Conservation (phyloP, 2,329 filamentous ascomycete genomes). For the Graphilbum fragrans region DNA sequence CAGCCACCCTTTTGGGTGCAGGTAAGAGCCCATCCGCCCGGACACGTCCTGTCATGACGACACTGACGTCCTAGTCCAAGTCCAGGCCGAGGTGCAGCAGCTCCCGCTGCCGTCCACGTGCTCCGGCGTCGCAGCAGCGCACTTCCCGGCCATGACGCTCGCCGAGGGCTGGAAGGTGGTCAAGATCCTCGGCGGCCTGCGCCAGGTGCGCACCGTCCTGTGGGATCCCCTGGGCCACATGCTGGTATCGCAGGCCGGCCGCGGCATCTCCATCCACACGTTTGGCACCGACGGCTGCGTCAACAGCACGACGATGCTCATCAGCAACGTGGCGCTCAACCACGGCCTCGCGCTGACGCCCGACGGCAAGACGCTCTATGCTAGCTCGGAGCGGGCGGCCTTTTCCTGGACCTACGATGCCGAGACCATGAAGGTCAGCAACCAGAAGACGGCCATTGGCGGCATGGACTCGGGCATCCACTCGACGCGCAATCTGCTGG, state of each 20-base stretch:
- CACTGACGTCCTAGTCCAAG: too few relatives aligned
- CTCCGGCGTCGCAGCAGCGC: conserved; percentile 19
- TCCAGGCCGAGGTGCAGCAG: conserved; percentile 18
- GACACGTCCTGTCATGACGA: too few relatives aligned
- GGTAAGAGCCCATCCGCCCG: too few relatives aligned
- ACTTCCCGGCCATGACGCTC: conserved; percentile 19
- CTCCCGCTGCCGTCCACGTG: conserved; percentile 22
- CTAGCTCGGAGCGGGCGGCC: conserved; percentile 26
- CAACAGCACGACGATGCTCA: conserved; percentile 22
- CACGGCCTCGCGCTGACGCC: conserved; percentile 26
- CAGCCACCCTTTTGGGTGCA: neutral
- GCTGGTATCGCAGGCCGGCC: conserved; percentile 22
- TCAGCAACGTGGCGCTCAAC: conserved; percentile 23
- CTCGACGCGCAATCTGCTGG: conserved; percentile 23
- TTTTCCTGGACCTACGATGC: conserved; percentile 48
- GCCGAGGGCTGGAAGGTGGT: conserved; percentile 24
- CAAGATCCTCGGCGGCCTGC: conserved; percentile 25
- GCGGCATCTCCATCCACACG: conserved; percentile 25
- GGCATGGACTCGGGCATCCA: conserved; percentile 27
- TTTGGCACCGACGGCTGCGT: conserved; percentile 27
- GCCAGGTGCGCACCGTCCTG: conserved; percentile 21
- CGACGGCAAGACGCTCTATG: conserved; percentile 25
- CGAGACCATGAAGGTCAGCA: conserved; percentile 28
- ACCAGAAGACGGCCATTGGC: conserved; percentile 25
- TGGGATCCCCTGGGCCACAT: conserved; percentile 24